Base-by-base conservation (phyloP, 1,284 basidiomycete genomes). In the Volvariella surrecta region DNA sequence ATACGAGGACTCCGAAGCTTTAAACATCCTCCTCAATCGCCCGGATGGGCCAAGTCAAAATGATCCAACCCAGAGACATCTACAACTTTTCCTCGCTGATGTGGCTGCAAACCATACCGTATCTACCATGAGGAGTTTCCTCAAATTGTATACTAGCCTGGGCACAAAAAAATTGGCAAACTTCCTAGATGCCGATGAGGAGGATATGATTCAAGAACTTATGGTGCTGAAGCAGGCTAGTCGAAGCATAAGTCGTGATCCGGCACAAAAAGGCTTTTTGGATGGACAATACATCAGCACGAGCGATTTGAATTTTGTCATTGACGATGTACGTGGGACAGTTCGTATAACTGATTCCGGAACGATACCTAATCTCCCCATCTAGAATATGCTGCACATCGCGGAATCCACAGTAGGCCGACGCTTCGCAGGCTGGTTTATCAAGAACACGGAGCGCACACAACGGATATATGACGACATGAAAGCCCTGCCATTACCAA, bases 401-500 rank as follows among this genome's bases (percentile, higher is more conserved):
- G 86, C 90, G 13, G 93, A 98, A 62, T 90, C 88, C 13, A 93
- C 92, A 0, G 82, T 95, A 10, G 92, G 93, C 17, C 68, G 94
- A 40, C 81, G 91, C 44, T 97, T 90, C 58, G 94, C 92, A 1
- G 91, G 93, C 32, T 96, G 91, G 89, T 97, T 97, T 69, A 92
- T 97, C 64, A 83, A 92, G 51, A 93, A 93, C 64, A 89, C 90
- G 3, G 90, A 94, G 62, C 79, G 91, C 54, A 82, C 90, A 9
- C 86, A 89, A 58, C 77, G 88, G 47, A 86, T 91, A 41, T 73
- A 84, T 51, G 89, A 92, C 55, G 80, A 82, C 45, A 69, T 93
- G 52, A 79, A 79, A 52, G 73, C 72, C 43, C 73, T 75, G 50
- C 87, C 90, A 10, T 67, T 73, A 22, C 70, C 71, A 11, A 50